Percentiles rank a stretch among this genome's conserved stretches.
Evolutionary conservation across 2,329 filamentous ascomycete genomes (phyloP).

Genomic region (Ceratocystis huliohia): DNA sequence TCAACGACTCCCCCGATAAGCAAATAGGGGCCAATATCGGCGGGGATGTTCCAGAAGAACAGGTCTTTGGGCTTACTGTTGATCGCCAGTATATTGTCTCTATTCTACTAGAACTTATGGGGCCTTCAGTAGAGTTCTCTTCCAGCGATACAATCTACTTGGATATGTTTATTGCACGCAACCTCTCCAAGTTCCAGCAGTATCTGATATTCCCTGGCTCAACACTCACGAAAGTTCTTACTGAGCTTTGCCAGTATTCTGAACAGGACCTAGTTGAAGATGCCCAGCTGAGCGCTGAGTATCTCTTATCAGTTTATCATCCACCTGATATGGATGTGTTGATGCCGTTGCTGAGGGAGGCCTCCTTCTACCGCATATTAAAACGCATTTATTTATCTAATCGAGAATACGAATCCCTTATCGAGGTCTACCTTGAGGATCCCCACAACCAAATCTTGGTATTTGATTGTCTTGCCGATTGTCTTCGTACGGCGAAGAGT

Average conservation of each 20-base stretch:
- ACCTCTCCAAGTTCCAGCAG: conserved; percentile 90
- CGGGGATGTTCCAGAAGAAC: conserved; percentile 48
- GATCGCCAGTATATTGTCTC: conserved; percentile 88
- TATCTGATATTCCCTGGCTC: conserved; percentile 85
- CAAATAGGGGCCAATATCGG: conserved; percentile 40
- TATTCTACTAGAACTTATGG: conserved; percentile 86
- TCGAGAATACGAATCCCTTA: conserved; percentile 62
- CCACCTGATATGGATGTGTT: conserved; percentile 67
- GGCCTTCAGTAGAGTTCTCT: conserved; percentile 53
- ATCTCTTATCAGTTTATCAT: conserved; percentile 83
- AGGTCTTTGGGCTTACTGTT: conserved; percentile 57
- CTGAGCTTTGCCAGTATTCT: conserved; percentile 74
- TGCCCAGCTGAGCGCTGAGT: conserved; percentile 93
- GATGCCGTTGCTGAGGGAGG: conserved; percentile 64
- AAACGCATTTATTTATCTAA: conserved; percentile 78
- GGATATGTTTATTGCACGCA: conserved; percentile 96
- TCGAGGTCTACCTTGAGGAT: conserved; percentile 78
- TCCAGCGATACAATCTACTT: conserved; percentile 80
- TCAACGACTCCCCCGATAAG: conserved; percentile 66
- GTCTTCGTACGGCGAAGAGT: conserved; percentile 47
- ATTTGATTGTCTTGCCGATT: conserved; percentile 68
- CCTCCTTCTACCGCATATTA: conserved; percentile 78
- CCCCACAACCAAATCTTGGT: conserved; percentile 59
- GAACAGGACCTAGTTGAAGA: conserved; percentile 73
- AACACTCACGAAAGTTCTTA: conserved; percentile 66